Percentiles rank a stretch among this genome's conserved stretches.
phyloP scores from a whole-genome alignment of 306 rosid species.

The Rubus idaeus region DNA sequence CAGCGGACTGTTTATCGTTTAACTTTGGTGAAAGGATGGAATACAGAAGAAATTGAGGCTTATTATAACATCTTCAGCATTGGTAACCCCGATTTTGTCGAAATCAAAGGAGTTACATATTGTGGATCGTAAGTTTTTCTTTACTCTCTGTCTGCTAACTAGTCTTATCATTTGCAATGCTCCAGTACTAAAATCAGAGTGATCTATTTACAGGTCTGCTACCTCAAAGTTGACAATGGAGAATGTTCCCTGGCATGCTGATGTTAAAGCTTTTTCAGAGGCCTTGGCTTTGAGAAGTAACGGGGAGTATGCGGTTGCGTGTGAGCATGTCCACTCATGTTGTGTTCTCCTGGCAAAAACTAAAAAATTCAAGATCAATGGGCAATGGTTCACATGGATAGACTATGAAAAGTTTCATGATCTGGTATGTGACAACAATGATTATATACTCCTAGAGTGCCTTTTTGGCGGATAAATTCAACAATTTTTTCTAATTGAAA shows the following conservation, averaged over 20 bases:
- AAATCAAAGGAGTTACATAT: conserved; percentile 96
- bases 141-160: neutral
- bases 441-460: conserved; percentile 19
- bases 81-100: conserved; percentile 92
- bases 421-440: conserved; percentile 50
- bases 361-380: conserved; percentile 80
- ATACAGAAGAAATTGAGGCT: conserved; percentile 83
- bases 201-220: conserved; percentile 58
- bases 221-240: conserved; percentile 97
- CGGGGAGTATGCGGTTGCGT: conserved; percentile 89
- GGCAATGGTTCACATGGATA: conserved; percentile 95
- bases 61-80: conserved; percentile 73
- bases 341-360: conserved; percentile 90
- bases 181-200: conserved; percentile 27
- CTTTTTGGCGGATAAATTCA: neutral
- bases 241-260: conserved; percentile 99
- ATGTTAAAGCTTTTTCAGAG: conserved; percentile 86
- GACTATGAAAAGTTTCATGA: conserved; percentile 91
- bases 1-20: conserved; percentile 97
- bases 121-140: conserved; percentile 83
- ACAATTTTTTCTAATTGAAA: conserved; percentile 21
- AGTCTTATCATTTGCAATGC: conserved; percentile 8
- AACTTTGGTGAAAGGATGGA: conserved; percentile 97
- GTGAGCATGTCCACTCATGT: conserved; percentile 96
- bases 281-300: conserved; percentile 73